These are phyloP conservation scores for Casaregolazyma lundiana DNA, from an alignment of 1,139 yeast genomes.

Conservation along the genomic window DNA sequence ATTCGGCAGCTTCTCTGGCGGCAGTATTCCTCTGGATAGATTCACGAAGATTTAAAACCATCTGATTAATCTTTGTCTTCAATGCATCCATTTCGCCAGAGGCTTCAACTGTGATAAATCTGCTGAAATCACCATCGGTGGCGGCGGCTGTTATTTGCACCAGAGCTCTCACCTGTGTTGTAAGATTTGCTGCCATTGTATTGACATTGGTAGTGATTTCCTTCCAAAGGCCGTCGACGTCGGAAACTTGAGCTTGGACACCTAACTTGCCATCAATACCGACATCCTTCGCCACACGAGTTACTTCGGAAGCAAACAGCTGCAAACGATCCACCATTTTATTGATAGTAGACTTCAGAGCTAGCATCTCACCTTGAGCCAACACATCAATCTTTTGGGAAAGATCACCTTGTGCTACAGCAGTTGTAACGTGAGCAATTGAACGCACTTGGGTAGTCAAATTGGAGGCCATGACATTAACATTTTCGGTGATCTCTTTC, in stretches of 20 bases:
- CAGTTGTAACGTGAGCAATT: slow-evolving; percentile 86
- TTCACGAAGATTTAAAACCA: slow-evolving; percentile 83
- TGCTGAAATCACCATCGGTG: slow-evolving; percentile 86
- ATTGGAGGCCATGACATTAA: slow-evolving; percentile 85
- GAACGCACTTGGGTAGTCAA: slow-evolving; percentile 85
- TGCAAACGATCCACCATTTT: slow-evolving; percentile 91
- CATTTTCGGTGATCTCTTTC: slow-evolving; percentile 88
- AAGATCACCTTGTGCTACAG: slow-evolving; percentile 87
- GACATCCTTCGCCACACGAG: slow-evolving; percentile 86
- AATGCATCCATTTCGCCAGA: slow-evolving; percentile 92
- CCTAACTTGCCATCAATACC: slow-evolving; percentile 92
- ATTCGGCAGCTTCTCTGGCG: slow-evolving; percentile 89
- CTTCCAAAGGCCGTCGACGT: slow-evolving; percentile 89
- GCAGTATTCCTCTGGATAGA: slow-evolving; percentile 88
- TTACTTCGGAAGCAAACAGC: slow-evolving; percentile 81
- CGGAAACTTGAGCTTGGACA: slow-evolving; percentile 85
- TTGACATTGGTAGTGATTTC: slow-evolving; percentile 90
- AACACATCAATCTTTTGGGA: slow-evolving; percentile 84
- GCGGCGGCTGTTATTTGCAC: slow-evolving; percentile 94
- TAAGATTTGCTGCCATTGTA: slow-evolving; percentile 87
- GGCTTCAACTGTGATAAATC: slow-evolving; percentile 87
- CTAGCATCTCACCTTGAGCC: slow-evolving; percentile 79
- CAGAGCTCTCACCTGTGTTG: slow-evolving; percentile 89
- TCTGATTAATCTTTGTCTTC: slow-evolving; percentile 84
- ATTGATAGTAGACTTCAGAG: slow-evolving; percentile 73